Percentiles rank a stretch among this genome's conserved stretches.
Conservation (phyloP, 805 yeast species). For the Myxozyma geophila region DNA sequence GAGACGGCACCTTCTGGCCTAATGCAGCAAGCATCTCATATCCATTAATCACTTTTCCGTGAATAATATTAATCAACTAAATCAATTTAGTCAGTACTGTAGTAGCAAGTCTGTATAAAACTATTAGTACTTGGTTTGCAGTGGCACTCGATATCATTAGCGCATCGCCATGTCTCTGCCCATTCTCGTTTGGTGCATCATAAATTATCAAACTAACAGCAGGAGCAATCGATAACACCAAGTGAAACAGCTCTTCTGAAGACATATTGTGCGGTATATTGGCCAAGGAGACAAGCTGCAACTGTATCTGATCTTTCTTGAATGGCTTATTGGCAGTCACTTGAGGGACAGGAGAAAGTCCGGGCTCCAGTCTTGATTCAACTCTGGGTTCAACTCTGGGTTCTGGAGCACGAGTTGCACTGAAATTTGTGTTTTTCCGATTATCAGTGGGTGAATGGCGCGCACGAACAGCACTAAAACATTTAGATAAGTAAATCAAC, state of each 20-base stretch:
- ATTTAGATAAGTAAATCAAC: background rate
- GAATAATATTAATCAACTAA: slow-evolving; percentile 4
- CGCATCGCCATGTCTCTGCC: slow-evolving; percentile 27
- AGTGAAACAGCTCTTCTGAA: slow-evolving; percentile 28
- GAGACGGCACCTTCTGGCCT: background rate
- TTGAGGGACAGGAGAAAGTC: background rate
- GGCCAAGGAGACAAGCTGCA: slow-evolving; percentile 16
- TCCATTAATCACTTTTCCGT: slow-evolving; percentile 11
- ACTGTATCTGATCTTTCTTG: slow-evolving; percentile 1
- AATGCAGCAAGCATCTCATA: background rate
- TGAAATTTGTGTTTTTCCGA: background rate
- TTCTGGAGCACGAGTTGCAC: background rate
- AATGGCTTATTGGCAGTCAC: background rate
- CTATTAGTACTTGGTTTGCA: slow-evolving; percentile 14
- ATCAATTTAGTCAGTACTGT: background rate
- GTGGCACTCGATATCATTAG: slow-evolving; percentile 18
- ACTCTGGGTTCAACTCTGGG: background rate
- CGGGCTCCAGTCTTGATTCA: background rate
- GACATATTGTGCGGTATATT: slow-evolving; percentile 27
- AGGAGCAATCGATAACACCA: slow-evolving; percentile 16
- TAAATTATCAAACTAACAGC: slow-evolving; percentile 22
- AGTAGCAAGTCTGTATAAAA: background rate
- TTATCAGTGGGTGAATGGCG: slow-evolving; percentile 5
- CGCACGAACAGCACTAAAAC: slow-evolving; percentile 13
- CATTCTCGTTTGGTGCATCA: slow-evolving; percentile 24